Evolutionary conservation across 2,329 filamentous ascomycete genomes (phyloP), one percentile per base, ranked within the genome.

Genomic region (Aspergillus aculeatinus): DNA sequence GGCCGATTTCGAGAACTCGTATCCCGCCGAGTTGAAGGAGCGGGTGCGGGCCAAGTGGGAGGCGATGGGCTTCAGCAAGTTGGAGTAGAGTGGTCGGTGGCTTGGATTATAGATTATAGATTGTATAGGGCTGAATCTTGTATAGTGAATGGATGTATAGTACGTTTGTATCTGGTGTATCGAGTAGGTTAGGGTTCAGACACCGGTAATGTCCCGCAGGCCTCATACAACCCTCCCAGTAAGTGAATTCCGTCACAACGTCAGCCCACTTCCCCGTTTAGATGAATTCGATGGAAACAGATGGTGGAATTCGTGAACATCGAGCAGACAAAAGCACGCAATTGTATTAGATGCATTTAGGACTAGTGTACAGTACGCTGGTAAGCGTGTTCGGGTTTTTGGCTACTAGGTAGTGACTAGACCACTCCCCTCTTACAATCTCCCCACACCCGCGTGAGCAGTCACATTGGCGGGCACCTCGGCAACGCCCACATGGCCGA

Each of bases 381-480:
- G 27, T 29, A 0, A 10, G 27, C 27, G 27, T 9, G 3, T 10
- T 9, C 7, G 27, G 1, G 7, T 9, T 29, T 4, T 4, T 16
- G 33, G 14, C 10, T 35, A 14, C 33, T 35, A 16, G 14, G 5
- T 5, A 16, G 16, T 7, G 19, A 5, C 14, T 7, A 44, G 16
- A 19, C 39, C 39, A 16, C 6, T 16, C 14, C 39, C 16, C 5
- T 12, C 39, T 19, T 58, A 62, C 31, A 65, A n/a, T 58, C 58
- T 64, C 10, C 60, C 63, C 54, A 64, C 60, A 51, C 63, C 63
- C 6, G 62, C 62, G n/a, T 58, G 59, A 27, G 60, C 60, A 56
- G 60, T 54, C n/a, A 65, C 63, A 4, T 47, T 63, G 6, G 51
- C 29, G 19, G 62, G 62, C 10, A 65, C 57, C 52, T 63, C 58